phyloP scores from a whole-genome alignment of 2,329 filamentous ascomycete species.

The Daldinia eschscholtzii region DNA sequence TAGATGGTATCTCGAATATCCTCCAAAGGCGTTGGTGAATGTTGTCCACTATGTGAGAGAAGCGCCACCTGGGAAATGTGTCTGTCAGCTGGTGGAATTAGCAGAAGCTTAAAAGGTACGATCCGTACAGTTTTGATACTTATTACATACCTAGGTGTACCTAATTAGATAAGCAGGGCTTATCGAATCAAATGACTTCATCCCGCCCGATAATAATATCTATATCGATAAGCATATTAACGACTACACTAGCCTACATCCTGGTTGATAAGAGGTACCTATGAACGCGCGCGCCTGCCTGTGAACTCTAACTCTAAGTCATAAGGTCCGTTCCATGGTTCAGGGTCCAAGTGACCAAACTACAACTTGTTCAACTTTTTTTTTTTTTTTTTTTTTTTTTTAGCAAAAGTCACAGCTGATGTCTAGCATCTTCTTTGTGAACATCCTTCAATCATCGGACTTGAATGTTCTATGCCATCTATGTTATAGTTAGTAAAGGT shows the following conservation, averaged over 20 bases:
- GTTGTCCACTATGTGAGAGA: neutral
- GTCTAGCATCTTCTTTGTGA: slow-evolving; percentile 11
- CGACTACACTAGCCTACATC: no score
- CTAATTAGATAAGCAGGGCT: neutral
- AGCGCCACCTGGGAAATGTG: slow-evolving; percentile 28
- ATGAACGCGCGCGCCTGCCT: slow-evolving; percentile 27
- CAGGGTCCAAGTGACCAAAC: slow-evolving; percentile 44
- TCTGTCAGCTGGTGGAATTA: slow-evolving; percentile 25
- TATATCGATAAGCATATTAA: slow-evolving; percentile 38
- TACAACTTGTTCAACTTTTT: slow-evolving; percentile 11
- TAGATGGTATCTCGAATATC: neutral
- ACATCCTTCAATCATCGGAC: slow-evolving; percentile 25
- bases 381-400: slow-evolving; percentile 13
- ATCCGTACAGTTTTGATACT: no score
- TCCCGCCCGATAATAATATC: slow-evolving; percentile 31
- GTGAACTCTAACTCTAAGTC: slow-evolving; percentile 31
- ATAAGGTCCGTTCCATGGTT: slow-evolving; percentile 37
- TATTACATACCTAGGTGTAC: no score
- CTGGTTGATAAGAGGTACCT: neutral
- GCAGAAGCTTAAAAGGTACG: neutral
- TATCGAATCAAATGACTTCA: slow-evolving; percentile 46
- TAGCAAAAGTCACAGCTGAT: slow-evolving; percentile 16
- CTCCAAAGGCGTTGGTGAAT: neutral
- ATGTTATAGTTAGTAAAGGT: slow-evolving; percentile 10
- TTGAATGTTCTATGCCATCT: slow-evolving; percentile 6